Base-by-base conservation (phyloP, 495 filamentous ascomycete genomes). In the Penicillium antarcticum region DNA sequence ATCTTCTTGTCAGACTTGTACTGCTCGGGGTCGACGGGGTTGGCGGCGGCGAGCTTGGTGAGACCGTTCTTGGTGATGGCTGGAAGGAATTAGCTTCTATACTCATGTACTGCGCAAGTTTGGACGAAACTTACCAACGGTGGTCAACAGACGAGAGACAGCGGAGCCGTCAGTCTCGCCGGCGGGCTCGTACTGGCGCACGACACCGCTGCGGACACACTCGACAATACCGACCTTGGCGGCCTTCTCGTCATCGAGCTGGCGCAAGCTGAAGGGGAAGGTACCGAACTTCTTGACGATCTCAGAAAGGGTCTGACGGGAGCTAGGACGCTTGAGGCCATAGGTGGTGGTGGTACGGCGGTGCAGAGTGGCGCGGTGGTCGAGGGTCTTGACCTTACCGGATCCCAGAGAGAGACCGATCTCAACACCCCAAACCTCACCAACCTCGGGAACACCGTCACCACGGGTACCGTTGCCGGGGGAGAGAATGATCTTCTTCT, bases 11-110 rank as follows among this genome's bases (percentile, higher is more conserved):
- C 90, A 3, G 87, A 85, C 80, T 92, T 90, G 79, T 84, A 80
- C 72, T 91, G 88, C 61, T 77, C 77, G 39, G 94, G 63, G 59
- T 97, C 88, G 16, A 81, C 73, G 8, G 82, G 68, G 48, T 87
- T 82, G 18, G 94, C 87, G 6, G 81, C 84, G 35, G 88, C 84
- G 21, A 98, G 73, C 69, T 88, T 89, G 60, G 85, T 87, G 66
- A 98, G 72, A 59, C 94, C 94, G 69, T 96, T 95, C 85, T 97
- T 98, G 52, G 92, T 97, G 74, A 97, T 92, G 48, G 91, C 95
- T 97, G 51, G 16, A 29, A 45, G 4, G 13, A 33, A 61, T 51
- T 44, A 58, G 52, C 18, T 41, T 31, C 10, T 12, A 35, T 55
- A 56, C 52, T 24, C 8, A 31, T 68, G 53, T 42, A 1, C 53